Evolutionary conservation across 352 stramenopile species (phyloP).

Genomic region (Pythium sp.): DNA sequence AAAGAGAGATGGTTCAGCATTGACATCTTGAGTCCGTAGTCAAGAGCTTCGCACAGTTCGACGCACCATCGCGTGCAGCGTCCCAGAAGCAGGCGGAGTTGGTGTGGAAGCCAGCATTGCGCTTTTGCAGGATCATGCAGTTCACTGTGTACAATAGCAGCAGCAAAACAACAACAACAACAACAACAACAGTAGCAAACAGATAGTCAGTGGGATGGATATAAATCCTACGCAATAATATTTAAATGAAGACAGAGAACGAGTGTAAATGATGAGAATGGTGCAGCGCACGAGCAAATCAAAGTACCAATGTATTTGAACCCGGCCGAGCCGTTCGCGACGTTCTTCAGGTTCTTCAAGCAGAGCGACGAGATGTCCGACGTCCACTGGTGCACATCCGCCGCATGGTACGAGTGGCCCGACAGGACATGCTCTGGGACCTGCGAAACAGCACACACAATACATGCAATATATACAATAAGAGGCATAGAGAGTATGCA

Average conservation of each 20-base stretch:
- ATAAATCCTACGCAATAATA: slow-evolving; percentile 13
- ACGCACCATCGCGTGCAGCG: slow-evolving; percentile 73
- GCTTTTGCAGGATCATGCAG: slow-evolving; percentile 87
- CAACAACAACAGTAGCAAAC: slow-evolving; percentile 2
- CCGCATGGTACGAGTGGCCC: slow-evolving; percentile 69
- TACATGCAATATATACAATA: background rate
- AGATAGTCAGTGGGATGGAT: slow-evolving; percentile 9
- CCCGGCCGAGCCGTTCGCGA: slow-evolving; percentile 78
- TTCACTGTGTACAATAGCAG: slow-evolving; percentile 52
- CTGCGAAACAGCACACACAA: slow-evolving; percentile 25
- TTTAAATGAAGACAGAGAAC: slow-evolving; percentile 8
- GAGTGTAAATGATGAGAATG: background rate
- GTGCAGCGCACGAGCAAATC: background rate
- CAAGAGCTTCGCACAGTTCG: background rate
- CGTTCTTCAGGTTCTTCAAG: slow-evolving; percentile 80
- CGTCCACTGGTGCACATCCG: slow-evolving; percentile 81
- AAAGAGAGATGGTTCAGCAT: slow-evolving; percentile 9
- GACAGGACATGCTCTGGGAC: slow-evolving; percentile 68
- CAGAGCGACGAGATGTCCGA: slow-evolving; percentile 73
- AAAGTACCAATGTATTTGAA: slow-evolving; percentile 87
- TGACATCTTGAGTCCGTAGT: background rate
- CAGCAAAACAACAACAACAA: background rate
- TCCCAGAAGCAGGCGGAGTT: slow-evolving; percentile 89
- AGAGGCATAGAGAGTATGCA: background rate
- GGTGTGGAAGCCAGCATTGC: slow-evolving; percentile 84